Conservation (phyloP, 352 stramenopile species). For the Blastocystis sp. region DNA sequence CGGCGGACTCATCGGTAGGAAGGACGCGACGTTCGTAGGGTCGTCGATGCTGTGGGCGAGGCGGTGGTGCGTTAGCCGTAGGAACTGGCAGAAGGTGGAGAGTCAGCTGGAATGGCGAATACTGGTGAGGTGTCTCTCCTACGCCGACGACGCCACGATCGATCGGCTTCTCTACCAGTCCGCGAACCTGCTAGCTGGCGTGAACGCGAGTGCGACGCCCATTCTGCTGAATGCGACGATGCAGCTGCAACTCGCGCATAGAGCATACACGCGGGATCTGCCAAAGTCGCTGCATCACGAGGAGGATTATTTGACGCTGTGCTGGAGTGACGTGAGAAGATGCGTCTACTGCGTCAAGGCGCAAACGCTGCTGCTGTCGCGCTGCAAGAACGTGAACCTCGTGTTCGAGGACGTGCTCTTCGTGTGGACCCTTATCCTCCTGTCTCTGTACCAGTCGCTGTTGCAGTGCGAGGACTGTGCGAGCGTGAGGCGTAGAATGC, state of each 20-base stretch:
- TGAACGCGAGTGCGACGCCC: background rate
- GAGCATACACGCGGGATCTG: background rate
- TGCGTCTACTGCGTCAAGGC: conserved; percentile 31
- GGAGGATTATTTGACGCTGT: background rate
- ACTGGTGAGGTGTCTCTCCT: background rate
- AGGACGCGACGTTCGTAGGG: background rate
- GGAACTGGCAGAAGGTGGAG: background rate
- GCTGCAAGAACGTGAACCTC: conserved; percentile 11
- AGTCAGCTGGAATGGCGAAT: conserved; percentile 26
- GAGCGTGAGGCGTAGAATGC: background rate
- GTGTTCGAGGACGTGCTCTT: conserved; percentile 48
- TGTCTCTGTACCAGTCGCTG: conserved; percentile 37
- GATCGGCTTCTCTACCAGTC: conserved; percentile 17
- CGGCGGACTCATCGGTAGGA: background rate
- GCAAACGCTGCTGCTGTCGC: background rate
- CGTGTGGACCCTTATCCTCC: conserved; percentile 18
- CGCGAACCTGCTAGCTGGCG: background rate
- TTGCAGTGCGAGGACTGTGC: background rate
- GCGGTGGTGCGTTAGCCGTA: background rate
- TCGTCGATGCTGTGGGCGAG: background rate
- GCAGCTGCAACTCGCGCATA: conserved; percentile 16
- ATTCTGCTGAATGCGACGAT: conserved; percentile 39
- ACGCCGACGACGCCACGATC: conserved; percentile 1
- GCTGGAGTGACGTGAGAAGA: conserved; percentile 17
- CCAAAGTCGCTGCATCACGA: background rate